Conservation (phyloP, 148 eudicot species). For the Amaranthus hypochondriacus region DNA sequence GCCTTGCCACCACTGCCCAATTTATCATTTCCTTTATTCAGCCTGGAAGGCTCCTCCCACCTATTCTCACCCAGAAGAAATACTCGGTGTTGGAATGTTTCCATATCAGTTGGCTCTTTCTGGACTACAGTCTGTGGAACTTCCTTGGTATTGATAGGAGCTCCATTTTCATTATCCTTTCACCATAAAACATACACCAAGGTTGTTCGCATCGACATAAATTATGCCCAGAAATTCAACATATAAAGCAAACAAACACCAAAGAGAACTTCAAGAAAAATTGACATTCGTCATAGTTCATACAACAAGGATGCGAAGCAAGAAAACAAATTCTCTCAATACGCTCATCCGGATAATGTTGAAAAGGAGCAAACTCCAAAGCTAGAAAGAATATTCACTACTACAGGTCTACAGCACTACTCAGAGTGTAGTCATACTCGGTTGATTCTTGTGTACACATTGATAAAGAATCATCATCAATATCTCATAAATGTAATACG, state of each 20-base stretch:
- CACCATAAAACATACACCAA: conserved; percentile 1
- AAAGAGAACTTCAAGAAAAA: background rate
- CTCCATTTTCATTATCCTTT: conserved; percentile 63
- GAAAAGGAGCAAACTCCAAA: background rate
- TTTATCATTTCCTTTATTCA: conserved; percentile 36
- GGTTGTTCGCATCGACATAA: background rate
- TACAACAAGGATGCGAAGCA: background rate
- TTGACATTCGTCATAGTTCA: background rate
- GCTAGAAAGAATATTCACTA: conserved; percentile 5
- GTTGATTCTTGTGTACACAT: background rate
- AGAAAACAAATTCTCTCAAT: background rate
- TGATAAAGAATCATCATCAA: too few relatives aligned
- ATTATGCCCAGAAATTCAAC: too few relatives aligned
- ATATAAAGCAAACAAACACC: background rate
- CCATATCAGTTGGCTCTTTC: conserved; percentile 32
- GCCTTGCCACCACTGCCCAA: conserved; percentile 21
- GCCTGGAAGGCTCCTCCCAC: conserved; percentile 95
- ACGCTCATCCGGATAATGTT: background rate
- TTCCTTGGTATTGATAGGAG: conserved; percentile 37
- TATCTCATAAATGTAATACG: background rate
- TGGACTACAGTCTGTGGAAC: conserved; percentile 38
- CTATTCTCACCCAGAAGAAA: conserved; percentile 95
- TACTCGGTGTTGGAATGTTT: conserved; percentile 43
- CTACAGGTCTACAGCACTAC: background rate
- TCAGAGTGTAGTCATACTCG: background rate